These are phyloP conservation scores for Saccharum officinarum DNA, from an alignment of 176 grass and related monocot species.

Conservation along the genomic window DNA sequence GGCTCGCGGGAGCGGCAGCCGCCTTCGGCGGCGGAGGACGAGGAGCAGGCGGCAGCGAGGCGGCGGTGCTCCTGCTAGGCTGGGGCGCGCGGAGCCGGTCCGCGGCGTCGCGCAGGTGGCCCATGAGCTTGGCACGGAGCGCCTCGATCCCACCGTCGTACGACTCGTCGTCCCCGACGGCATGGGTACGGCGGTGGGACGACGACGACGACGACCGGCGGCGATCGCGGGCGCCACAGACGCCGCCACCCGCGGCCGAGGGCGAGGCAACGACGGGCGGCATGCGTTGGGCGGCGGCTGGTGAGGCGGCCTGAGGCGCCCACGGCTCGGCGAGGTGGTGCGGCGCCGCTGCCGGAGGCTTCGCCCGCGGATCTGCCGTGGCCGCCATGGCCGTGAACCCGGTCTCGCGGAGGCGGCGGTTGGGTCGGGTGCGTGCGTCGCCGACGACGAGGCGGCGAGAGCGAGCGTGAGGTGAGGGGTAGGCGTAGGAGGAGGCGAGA, in stretches of 20 bases:
- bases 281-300: slow-evolving; percentile 13
- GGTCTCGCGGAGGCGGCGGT: too few relatives aligned
- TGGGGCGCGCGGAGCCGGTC: slow-evolving; percentile 42
- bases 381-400: slow-evolving; percentile 48
- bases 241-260: neutral
- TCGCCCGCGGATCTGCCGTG: slow-evolving; percentile 60
- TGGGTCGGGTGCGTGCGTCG: neutral
- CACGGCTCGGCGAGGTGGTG: slow-evolving; percentile 51
- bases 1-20: neutral
- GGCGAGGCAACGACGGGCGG: neutral
- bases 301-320: slow-evolving; percentile 24
- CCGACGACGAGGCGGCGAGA: slow-evolving; percentile 17
- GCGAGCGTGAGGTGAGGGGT: neutral
- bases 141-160: slow-evolving; percentile 50
- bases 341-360: slow-evolving; percentile 35
- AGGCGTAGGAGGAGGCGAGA: slow-evolving; percentile 14
- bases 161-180: neutral
- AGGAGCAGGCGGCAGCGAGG: neutral
- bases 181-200: neutral
- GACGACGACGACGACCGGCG: slow-evolving; percentile 21
- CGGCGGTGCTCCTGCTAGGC: neutral
- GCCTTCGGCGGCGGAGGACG: neutral
- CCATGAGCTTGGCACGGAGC: slow-evolving; percentile 69
- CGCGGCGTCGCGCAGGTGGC: slow-evolving; percentile 67
- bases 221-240: slow-evolving; percentile 15